A percentile compares a stretch with the other conserved stretches of the same genome.
Conservation (phyloP, 345 rosid species). For the Euphorbia peplus region DNA sequence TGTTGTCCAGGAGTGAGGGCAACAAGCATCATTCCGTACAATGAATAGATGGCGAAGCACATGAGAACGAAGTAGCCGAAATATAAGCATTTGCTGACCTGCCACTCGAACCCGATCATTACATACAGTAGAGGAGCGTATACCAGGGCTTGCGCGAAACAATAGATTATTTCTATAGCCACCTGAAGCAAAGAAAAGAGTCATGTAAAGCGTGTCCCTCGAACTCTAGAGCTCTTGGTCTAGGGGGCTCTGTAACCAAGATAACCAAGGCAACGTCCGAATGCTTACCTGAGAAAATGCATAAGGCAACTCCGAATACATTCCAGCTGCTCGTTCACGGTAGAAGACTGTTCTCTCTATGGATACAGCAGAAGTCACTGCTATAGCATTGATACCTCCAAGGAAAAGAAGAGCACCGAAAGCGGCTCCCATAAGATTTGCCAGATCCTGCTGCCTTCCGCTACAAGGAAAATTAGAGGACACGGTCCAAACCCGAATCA, state of each 20-base stretch:
- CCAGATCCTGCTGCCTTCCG: constrained; percentile 22
- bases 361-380: constrained; percentile 36
- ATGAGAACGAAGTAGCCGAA: constrained; percentile 42
- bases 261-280: not conserved
- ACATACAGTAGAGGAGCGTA: constrained; percentile 28
- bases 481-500: not conserved
- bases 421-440: constrained; percentile 37
- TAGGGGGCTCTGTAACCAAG: not conserved
- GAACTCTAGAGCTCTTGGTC: no score
- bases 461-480: constrained; percentile 7
- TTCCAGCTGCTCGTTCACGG: constrained; percentile 46
- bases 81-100: constrained; percentile 22
- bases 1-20: constrained; percentile 38
- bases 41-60: constrained; percentile 37
- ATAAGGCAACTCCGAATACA: constrained; percentile 44
- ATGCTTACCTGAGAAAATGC: constrained; percentile 38
- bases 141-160: constrained; percentile 24
- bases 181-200: constrained; percentile 22
- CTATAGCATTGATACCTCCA: constrained; percentile 38
- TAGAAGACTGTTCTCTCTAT: constrained; percentile 45
- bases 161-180: constrained; percentile 37
- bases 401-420: constrained; percentile 41
- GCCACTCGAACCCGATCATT: constrained; percentile 40
- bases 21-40: constrained; percentile 43
- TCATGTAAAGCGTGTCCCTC: not conserved